Percentiles rank a stretch among this genome's conserved stretches.
Conservation (phyloP, 129 eudicot genomes). For the Artemisia tridentata region DNA sequence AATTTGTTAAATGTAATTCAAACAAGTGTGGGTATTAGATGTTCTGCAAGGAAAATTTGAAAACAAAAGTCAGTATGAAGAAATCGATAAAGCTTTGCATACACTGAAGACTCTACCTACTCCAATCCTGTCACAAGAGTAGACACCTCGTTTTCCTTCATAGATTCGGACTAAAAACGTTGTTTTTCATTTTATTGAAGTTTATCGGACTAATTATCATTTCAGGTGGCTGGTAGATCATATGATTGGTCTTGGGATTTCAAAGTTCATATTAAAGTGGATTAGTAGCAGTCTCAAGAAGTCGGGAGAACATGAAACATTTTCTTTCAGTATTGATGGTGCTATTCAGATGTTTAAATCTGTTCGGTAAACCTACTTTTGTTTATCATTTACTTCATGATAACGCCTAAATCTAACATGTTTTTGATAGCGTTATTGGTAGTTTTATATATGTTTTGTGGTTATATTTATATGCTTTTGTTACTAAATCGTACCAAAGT, state of each 20-base stretch:
- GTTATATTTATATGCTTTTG: too few species aligned
- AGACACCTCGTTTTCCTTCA: not conserved
- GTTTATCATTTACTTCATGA: not conserved
- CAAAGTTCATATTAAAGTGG: slow-evolving; percentile 66
- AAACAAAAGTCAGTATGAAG: slow-evolving; percentile 46
- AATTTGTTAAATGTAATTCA: not conserved
- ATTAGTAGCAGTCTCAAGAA: slow-evolving; percentile 60
- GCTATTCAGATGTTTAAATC: slow-evolving; percentile 75
- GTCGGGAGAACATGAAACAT: slow-evolving; percentile 51
- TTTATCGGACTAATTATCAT: not conserved
- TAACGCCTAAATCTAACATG: too few species aligned
- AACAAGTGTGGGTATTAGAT: slow-evolving; percentile 81
- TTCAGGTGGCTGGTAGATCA: slow-evolving; percentile 80
- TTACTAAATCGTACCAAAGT: too few species aligned
- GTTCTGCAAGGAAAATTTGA: slow-evolving; percentile 56
- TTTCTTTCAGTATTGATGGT: slow-evolving; percentile 67
- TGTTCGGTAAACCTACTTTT: slow-evolving; percentile 38
- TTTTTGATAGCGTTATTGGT: too few species aligned
- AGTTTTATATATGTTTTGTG: too few species aligned
- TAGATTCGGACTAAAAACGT: not conserved
- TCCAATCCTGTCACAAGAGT: slow-evolving; percentile 67
- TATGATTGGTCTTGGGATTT: slow-evolving; percentile 67
- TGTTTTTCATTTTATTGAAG: too few species aligned
- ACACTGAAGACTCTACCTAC: slow-evolving; percentile 66
- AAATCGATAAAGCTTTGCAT: slow-evolving; percentile 59